Base-by-base conservation (phyloP, 2,329 filamentous ascomycete species). In the Massarina eburnea region DNA sequence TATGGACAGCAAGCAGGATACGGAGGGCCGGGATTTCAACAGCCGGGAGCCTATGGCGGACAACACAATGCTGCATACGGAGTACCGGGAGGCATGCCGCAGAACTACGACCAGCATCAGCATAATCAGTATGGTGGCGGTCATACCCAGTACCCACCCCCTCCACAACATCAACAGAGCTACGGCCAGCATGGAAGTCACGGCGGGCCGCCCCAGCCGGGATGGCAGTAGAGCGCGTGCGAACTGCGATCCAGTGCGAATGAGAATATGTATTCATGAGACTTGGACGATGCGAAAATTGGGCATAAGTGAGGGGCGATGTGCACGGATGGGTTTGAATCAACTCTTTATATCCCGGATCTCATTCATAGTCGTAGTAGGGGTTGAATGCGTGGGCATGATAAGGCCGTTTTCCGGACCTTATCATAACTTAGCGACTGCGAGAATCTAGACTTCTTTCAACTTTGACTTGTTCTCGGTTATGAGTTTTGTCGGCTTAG, bases 101-200 rank as follows among this genome's bases (percentile, higher is more conserved):
- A 49, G 18, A 63, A 61, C 45, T 63, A 67, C 39, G 61, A 62
- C 26, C 61, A 64, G 43, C 62, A 66, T 44, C 56, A 66, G 41
- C 62, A 66, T 46, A 62, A 64, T 47, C 51, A 52, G 43, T 51
- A 55, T 21, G 55, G 50, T 19, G 52, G 52, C 12, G 49, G 35
- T 30, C 47, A 44, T 15, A 40, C 29, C 20, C 55, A 56, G 24
- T 49, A 52, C 17, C 41, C 48, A 9, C 46, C 51, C 6, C 52
- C 52, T 19, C 52, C 48, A 6, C 49, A 20, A 36, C 43, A 46
- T 12, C 41, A 45, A n/a, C 37, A 45, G 12, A 41, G 42, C 39
- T 45, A 48, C 20, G 48, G 48, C 8, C 21, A 35, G 17, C 46
- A 42, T 40, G 22, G 18, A 9, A 12, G 32, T 5, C 43, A 54